These are phyloP conservation scores for Neurospora sp. DNA, from an alignment of 2,329 filamentous ascomycete genomes.

Conservation along the genomic window DNA sequence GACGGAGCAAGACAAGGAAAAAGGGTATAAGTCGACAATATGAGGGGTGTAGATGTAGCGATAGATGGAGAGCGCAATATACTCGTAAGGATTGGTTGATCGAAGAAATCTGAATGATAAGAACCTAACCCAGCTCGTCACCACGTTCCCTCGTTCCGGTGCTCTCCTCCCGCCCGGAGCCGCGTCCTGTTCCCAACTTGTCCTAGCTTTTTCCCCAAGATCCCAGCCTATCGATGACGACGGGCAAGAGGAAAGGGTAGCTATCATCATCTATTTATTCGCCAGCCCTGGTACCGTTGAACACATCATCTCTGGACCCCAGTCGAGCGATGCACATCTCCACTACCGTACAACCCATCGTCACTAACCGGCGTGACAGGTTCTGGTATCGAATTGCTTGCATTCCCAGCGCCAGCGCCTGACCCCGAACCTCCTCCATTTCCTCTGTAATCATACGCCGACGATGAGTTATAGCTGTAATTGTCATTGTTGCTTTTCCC, in stretches of 20 bases:
- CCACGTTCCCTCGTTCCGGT: not conserved
- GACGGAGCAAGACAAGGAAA: not conserved
- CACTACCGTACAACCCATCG: not conserved
- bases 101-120: not conserved
- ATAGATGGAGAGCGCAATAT: not conserved
- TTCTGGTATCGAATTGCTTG: not conserved
- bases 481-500: not conserved
- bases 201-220: not conserved
- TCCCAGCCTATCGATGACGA: not conserved
- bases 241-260: not conserved
- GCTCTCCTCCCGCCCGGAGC: not conserved
- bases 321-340: not conserved
- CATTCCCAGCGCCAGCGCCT: not conserved
- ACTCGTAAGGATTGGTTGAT: not conserved
- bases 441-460: not conserved
- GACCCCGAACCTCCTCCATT: not conserved
- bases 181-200: not conserved
- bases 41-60: not conserved
- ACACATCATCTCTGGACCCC: not conserved
- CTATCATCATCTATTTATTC: not conserved
- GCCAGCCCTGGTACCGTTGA: not conserved
- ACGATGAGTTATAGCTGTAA: not conserved
- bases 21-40: not conserved
- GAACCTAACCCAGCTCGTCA: not conserved
- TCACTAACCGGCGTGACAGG: constrained; percentile 5